Base-by-base conservation (phyloP, 2,329 filamentous ascomycete genomes). In the Colletotrichum sp. region DNA sequence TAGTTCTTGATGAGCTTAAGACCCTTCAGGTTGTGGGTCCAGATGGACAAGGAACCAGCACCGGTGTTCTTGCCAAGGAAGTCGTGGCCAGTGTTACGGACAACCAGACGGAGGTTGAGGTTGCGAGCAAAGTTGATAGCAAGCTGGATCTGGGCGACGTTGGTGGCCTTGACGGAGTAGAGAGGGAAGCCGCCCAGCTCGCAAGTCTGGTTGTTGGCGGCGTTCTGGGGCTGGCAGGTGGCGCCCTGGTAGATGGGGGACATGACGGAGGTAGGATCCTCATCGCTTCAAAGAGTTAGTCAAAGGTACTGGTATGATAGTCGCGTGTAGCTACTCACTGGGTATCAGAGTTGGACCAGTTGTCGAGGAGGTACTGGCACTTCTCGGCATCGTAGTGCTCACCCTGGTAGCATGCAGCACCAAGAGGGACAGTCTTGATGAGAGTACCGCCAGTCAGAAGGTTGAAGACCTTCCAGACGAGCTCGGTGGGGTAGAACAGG, bases 11-110 rank as follows among this genome's bases (percentile, higher is more conserved):
- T 65, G 31, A 79, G 67, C 63, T 80, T 58, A 34, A 81, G 79
- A 27, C 82, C 77, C 65, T 87, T 88, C 6, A 89, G 77, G 70
- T 86, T 76, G 67, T 87, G 86, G 6, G 83, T 87, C 87, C 88
- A 89, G 15, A 89, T 71, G 1, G 82, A 81, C 3, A 90, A 76
- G 1, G 85, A 83, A 15, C 88, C 88, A 1, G 86, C 84, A 13
- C 89, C 90, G 1, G 88, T 89, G 0, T 86, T 88, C 69, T 87
- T 87, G 31, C 88, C 90, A 43, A 83, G 81, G 76, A 87, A 89
- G 76, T 89, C 87, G 76, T 90, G 89, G 33, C 87, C 88, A 0
- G 88, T 90, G 80, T 90, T 88, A 72, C 84, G 85, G 66, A 90
- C 82, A 55, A 89, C 84, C n/a, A 90, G 79, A 4, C 88, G 87